Conservation (phyloP, 306 rosid genomes). For the Canavalia gladiata region DNA sequence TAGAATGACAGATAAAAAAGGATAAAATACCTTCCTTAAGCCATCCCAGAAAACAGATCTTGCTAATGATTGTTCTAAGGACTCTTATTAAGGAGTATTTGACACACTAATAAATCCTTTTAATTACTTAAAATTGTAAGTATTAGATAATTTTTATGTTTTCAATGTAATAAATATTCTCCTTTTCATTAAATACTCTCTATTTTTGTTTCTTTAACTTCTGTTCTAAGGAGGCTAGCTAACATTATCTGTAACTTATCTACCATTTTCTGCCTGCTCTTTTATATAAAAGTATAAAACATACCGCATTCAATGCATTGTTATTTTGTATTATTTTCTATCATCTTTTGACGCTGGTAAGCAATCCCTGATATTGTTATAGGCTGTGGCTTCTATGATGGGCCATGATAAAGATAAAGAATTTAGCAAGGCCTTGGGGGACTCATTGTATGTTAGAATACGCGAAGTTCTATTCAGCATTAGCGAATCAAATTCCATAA, state of each 20-base stretch:
- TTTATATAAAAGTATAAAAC: neutral
- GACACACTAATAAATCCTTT: neutral
- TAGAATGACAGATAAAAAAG: neutral
- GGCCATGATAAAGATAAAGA: slow-evolving; percentile 65
- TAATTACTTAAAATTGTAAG: neutral
- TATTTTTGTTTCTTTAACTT: neutral
- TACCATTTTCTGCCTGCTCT: slow-evolving; percentile 27
- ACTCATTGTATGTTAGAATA: slow-evolving; percentile 64
- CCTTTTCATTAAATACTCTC: neutral
- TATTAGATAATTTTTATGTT: neutral
- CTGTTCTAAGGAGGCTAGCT: neutral
- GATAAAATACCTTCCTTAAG: neutral
- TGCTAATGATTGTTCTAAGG: neutral
- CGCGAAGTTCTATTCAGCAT: slow-evolving; percentile 58
- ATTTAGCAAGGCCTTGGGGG: slow-evolving; percentile 70
- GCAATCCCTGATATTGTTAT: slow-evolving; percentile 34
- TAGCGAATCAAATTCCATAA: slow-evolving; percentile 46
- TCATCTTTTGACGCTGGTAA: slow-evolving; percentile 27
- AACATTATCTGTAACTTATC: slow-evolving; percentile 4
- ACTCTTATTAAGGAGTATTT: neutral
- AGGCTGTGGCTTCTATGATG: slow-evolving; percentile 81
- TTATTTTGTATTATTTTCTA: slow-evolving; percentile 7
- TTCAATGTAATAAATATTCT: neutral
- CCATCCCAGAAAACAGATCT: neutral
- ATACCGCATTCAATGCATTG: slow-evolving; percentile 7